These are phyloP conservation scores for Neurospora crassa DNA, from an alignment of 2,329 filamentous ascomycete genomes.

Conservation along the genomic window DNA sequence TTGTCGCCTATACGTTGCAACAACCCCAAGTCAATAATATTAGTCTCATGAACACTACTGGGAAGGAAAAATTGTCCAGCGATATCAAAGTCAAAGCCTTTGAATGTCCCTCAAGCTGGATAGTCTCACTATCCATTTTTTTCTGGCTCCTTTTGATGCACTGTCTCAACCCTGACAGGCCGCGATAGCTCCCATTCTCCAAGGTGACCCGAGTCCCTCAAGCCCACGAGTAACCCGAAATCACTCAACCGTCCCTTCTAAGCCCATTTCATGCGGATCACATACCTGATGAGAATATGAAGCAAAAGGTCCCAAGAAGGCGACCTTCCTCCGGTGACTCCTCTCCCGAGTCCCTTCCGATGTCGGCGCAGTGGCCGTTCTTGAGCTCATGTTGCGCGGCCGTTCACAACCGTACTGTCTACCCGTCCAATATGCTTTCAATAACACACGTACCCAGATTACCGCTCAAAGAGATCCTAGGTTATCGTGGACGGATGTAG, in stretches of 20 bases:
- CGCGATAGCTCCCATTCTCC: not conserved
- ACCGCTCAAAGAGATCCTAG: not conserved
- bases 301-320: conserved; percentile 18
- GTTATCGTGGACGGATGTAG: not conserved
- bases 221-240: not conserved
- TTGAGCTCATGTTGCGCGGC: not conserved
- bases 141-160: not conserved
- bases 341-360: not conserved
- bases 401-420: not conserved
- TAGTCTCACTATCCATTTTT: not conserved
- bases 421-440: not conserved
- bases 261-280: not conserved
- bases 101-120: not conserved
- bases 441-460: not conserved
- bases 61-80: not conserved
- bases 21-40: not conserved
- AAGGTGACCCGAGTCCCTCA: not conserved
- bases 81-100: not conserved
- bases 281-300: conserved; percentile 21
- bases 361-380: not conserved
- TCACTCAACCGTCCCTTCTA: not conserved
- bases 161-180: not conserved
- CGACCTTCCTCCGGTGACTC: conserved; percentile 10
- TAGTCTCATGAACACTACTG: not conserved
- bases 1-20: conserved; percentile 21